Base-by-base conservation (phyloP, 805 yeast genomes). In the Candida easanensis region DNA sequence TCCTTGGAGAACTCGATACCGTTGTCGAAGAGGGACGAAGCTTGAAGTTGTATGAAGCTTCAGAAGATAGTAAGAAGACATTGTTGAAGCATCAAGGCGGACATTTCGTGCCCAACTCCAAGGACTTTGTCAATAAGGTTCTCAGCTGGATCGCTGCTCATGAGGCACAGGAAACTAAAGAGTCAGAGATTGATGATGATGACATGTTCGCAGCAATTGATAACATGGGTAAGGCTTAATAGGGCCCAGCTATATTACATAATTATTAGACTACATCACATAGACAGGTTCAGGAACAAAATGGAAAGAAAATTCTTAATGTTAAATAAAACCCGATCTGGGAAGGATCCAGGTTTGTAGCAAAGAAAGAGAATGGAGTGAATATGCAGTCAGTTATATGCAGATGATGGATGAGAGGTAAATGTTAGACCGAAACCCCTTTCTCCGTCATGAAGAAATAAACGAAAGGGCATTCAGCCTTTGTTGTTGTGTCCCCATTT, bases 31-130 rank as follows among this genome's bases (percentile, higher is more conserved):
- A 84, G 38, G 82, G 79, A 33, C 71, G 95, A 51, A 73, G 84
- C 0, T 60, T 75, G 63, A 62, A 66, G 3, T 68, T 91, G n/a
- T 80, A 70, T 49, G 74, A 79, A 9, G 67, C 70, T 15, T 76
- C 76, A 48, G 66, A 64, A 25, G 69, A 64, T 16, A 57, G 54
- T 3, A 62, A 63, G 16, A 64, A 86, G 17, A 70, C 68, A 0
- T 35, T 73, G 35, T 53, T 89, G 44, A 82, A 76, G 49, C 99
- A 91, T 59, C 95, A 97, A 4, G 98, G 98, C 39, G 97, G 97
- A 1, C 99, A 91, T 60, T 91, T 83, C 58, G 95, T 91, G 30
- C 99, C 99, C n/a, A 88, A 86, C 58, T 77, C 88, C 4, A 85
- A 84, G 44, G 57, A 47, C 15, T 66, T 64, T 42, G 66, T 64